Base-by-base conservation (phyloP, 1,284 basidiomycete genomes). In the Golubevia pallescens region DNA sequence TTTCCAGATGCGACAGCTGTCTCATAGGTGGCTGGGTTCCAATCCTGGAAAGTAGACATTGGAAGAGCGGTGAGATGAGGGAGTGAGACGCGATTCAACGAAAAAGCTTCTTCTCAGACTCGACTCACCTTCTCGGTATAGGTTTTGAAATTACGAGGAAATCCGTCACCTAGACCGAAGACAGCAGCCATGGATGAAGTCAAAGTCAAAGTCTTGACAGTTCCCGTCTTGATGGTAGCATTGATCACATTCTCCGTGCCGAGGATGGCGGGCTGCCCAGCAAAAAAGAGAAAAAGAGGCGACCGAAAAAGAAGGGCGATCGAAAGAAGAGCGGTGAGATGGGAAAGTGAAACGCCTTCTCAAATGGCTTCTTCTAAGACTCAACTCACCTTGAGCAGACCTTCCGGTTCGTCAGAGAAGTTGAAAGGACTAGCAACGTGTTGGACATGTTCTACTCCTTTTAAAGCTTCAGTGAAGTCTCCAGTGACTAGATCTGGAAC, bases 361-460 rank as follows among this genome's bases (percentile, higher is more conserved):
- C 2, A 6, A 28, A 28, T 2, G 28, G 28, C 28, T 28, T 28
- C 6, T 28, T 28, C 28, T 28, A 28, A 28, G 6, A 28, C 28
- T 28, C 28, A 28, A 28, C 28, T 28, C 28, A 28, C 28, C 28
- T 54, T 51, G 38, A 52, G 32, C 3, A 16, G 14, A 51, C 20
- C 42, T 48, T 61, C 60, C 34, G 60, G 34, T 19, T 52, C 38
- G 16, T 61, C 38, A 53, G 34, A 48, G 24, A 38, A 19, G 20
- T 51, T 76, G 70, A 80, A 79, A 7, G 78, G 78, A 19, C 74
- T 77, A 24, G 77, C 78, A 34, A 73, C 79, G 68, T 80, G 78
- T 8, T 78, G 70, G 2, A 80, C 78, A 28, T 65, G 75, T 28
- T 80, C 75, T 21, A 78, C 73, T 5, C 63, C 78, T 62, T 75